Conservation (phyloP, 2,329 filamentous ascomycete species). For the Cladosporium austrohemisphaericum region DNA sequence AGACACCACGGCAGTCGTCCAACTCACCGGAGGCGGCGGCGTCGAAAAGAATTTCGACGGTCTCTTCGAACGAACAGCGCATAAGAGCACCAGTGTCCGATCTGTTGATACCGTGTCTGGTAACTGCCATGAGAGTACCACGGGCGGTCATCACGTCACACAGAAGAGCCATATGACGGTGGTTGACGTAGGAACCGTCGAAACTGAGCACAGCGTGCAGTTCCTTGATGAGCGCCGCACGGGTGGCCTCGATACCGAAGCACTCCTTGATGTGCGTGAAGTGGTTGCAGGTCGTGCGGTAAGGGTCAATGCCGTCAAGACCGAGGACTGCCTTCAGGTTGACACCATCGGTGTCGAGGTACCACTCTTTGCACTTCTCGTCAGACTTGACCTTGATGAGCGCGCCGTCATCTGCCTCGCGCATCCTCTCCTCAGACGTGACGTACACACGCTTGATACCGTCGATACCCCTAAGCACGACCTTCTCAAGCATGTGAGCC, state of each 20-base stretch:
- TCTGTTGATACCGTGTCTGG: conserved; percentile 96
- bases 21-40: conserved; percentile 92
- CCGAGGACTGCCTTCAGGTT: conserved; percentile 78
- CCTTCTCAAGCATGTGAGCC: conserved; percentile 82
- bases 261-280: conserved; percentile 92
- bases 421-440: conserved; percentile 70
- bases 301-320: conserved; percentile 82
- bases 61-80: conserved; percentile 99
- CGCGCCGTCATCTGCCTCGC: conserved; percentile 65
- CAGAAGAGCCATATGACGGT: conserved; percentile 90
- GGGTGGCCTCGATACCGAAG: conserved; percentile 93
- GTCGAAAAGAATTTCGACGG: conserved; percentile 94
- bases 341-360: conserved; percentile 90
- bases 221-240: conserved; percentile 80
- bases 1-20: conserved; percentile 96
- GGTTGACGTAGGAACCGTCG: conserved; percentile 98
- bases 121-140: conserved; percentile 91
- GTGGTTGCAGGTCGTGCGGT: conserved; percentile 87
- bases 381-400: conserved; percentile 72
- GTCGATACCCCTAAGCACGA: conserved; percentile 84
- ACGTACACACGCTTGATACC: conserved; percentile 92
- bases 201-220: conserved; percentile 92
- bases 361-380: conserved; percentile 81
- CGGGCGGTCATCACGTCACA: conserved; percentile 98
- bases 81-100: conserved; percentile 97